phyloP scores from a whole-genome alignment of 768 basidiomycete species.

The Psilocybe cubensis region DNA sequence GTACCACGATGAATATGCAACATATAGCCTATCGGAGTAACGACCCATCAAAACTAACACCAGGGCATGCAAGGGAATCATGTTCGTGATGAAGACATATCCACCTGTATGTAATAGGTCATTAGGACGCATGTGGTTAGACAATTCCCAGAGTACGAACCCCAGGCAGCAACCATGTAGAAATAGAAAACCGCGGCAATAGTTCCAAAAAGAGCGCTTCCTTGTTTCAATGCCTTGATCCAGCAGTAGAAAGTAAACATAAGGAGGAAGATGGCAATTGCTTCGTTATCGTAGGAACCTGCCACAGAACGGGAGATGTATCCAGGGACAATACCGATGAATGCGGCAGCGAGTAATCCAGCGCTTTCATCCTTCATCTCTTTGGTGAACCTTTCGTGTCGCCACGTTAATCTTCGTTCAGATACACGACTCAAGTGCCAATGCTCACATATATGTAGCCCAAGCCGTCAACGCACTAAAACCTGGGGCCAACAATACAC shows the following conservation, averaged over 20 bases:
- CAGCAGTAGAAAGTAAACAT: conserved; percentile 99
- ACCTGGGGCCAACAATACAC: conserved; percentile 95
- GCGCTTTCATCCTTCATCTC: conserved; percentile 96
- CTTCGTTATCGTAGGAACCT: conserved; percentile 99
- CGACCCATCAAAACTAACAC: conserved; percentile 96
- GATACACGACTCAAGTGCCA: neutral
- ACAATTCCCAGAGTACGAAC: conserved; percentile 42
- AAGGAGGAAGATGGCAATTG: conserved; percentile 98
- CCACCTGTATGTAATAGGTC: conserved; percentile 58
- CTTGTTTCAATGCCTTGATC: conserved; percentile 95
- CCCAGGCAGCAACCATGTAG: conserved; percentile 99
- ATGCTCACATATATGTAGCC: conserved; percentile 89
- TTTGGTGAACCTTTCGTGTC: conserved; percentile 78
- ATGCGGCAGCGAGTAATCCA: conserved; percentile 95
- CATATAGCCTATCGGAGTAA: conserved; percentile 89
- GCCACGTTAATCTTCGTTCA: neutral
- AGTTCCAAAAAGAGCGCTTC: conserved; percentile 91
- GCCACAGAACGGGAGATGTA: conserved; percentile 99
- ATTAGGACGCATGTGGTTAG: neutral
- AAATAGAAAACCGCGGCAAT: conserved; percentile 96
- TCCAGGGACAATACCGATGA: conserved; percentile 97
- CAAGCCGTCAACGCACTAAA: conserved; percentile 97
- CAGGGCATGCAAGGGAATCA: conserved; percentile 97
- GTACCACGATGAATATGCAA: conserved; percentile 97
- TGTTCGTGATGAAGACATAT: conserved; percentile 99